These are phyloP conservation scores for Suillus weaverae DNA, from an alignment of 768 basidiomycete species.

Conservation along the genomic window DNA sequence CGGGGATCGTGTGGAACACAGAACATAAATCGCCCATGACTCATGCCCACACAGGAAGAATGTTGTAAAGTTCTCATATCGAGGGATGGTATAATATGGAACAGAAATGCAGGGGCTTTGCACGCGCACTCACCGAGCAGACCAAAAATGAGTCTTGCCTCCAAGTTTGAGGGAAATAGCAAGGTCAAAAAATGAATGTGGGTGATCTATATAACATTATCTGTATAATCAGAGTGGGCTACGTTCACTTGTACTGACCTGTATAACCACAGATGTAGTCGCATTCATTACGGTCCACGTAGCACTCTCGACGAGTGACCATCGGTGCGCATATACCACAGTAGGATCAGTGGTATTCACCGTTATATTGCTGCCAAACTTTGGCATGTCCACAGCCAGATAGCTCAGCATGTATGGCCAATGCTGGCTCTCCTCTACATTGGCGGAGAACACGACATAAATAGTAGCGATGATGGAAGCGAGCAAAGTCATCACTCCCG, in stretches of 20 bases:
- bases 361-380: conserved; percentile 24
- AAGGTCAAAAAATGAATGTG: conserved; percentile 98
- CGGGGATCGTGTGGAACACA: background rate
- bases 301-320: conserved; percentile 64
- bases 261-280: conserved; percentile 77
- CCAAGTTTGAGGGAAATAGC: conserved; percentile 88
- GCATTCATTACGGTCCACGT: conserved; percentile 91
- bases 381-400: conserved; percentile 69
- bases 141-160: conserved; percentile 81
- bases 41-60: background rate
- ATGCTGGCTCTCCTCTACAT: conserved; percentile 58
- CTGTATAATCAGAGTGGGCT: background rate
- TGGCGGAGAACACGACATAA: conserved; percentile 65
- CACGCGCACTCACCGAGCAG: conserved; percentile 63
- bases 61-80: background rate
- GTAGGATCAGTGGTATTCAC: conserved; percentile 23
- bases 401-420: conserved; percentile 99
- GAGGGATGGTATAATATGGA: background rate
- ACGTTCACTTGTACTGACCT: conserved; percentile 50
- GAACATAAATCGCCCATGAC: background rate
- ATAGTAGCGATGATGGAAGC: conserved; percentile 77
- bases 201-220: conserved; percentile 61
- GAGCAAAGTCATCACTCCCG: conserved; percentile 78
- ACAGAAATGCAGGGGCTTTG: background rate
- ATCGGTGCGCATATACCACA: conserved; percentile 35